Percentiles rank a stretch among this genome's conserved stretches.
phyloP scores from a whole-genome alignment of 441 rosid genomes.

The Omphalea diandra region DNA sequence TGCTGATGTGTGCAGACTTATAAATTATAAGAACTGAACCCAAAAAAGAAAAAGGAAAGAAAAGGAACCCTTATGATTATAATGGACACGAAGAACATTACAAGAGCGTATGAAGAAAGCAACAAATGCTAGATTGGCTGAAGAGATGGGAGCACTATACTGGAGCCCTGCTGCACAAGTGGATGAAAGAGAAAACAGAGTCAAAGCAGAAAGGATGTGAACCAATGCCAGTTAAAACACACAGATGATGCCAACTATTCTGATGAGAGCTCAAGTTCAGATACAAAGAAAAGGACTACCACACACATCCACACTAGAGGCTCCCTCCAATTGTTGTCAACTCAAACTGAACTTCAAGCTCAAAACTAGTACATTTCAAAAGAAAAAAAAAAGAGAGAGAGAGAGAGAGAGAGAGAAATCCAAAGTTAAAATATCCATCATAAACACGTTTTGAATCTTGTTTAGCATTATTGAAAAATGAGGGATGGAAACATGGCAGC shows the following conservation, averaged over 20 bases:
- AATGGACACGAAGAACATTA: not conserved
- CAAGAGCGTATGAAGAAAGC: not conserved
- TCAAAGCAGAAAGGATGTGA: not conserved
- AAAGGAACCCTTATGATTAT: not conserved
- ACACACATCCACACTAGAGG: no score
- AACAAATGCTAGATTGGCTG: not conserved
- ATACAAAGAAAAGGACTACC: not conserved
- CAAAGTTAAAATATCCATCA: no score
- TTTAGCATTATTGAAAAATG: not conserved
- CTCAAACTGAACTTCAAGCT: not conserved
- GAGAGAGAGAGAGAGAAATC: no score
- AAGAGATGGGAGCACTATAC: not conserved
- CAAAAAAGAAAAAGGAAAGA: not conserved
- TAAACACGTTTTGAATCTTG: not conserved
- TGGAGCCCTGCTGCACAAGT: not conserved
- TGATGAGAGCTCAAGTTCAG: not conserved
- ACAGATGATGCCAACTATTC: not conserved
- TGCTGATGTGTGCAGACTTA: not conserved
- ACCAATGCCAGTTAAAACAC: not conserved
- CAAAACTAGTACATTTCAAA: no score
- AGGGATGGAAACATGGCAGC: slow-evolving; percentile 11
- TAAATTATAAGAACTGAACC: not conserved
- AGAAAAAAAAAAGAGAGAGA: no score
- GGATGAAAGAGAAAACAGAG: not conserved
- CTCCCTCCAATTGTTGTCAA: not conserved